Conservation (phyloP, 192 early-diverging fungal genomes). For the Glomus cerebriforme region DNA sequence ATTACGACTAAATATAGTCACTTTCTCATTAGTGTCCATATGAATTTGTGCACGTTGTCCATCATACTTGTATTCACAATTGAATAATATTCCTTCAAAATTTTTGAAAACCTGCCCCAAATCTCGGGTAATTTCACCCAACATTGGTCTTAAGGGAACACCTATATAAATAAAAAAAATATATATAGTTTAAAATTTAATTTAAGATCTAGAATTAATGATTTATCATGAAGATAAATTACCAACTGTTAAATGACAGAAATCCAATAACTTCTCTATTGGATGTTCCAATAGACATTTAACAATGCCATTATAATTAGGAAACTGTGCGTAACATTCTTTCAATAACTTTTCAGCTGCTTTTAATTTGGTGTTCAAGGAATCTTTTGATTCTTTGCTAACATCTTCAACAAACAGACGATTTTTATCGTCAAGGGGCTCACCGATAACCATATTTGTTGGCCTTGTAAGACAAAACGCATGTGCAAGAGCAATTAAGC, state of each 20-base stretch:
- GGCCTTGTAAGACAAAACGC: slow-evolving; percentile 52
- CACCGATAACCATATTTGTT: neutral
- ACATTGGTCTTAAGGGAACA: slow-evolving; percentile 87
- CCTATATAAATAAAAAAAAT: neutral
- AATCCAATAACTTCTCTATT: slow-evolving; percentile 53
- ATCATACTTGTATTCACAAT: slow-evolving; percentile 92
- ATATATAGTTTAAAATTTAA: neutral
- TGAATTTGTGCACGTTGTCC: slow-evolving; percentile 86
- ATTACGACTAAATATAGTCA: slow-evolving; percentile 79
- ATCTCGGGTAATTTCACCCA: slow-evolving; percentile 84
- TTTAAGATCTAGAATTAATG: too few relatives aligned
- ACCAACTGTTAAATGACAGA: slow-evolving; percentile 75
- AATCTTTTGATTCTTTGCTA: slow-evolving; percentile 43
- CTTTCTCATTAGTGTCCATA: slow-evolving; percentile 42
- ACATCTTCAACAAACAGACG: slow-evolving; percentile 35
- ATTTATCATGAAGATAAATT: slow-evolving; percentile 8
- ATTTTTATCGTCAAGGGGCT: neutral
- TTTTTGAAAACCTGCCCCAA: slow-evolving; percentile 76
- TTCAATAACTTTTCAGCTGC: slow-evolving; percentile 52
- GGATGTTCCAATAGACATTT: slow-evolving; percentile 67
- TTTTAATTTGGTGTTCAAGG: slow-evolving; percentile 27
- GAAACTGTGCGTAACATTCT: slow-evolving; percentile 67
- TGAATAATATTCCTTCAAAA: slow-evolving; percentile 76
- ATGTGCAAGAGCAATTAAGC: slow-evolving; percentile 73
- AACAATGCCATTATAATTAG: slow-evolving; percentile 79